A percentile compares a stretch with the other conserved stretches of the same genome.
These are phyloP conservation scores for Globomyces sp. DNA, from an alignment of 371 early-diverging fungal genomes.

Conservation along the genomic window DNA sequence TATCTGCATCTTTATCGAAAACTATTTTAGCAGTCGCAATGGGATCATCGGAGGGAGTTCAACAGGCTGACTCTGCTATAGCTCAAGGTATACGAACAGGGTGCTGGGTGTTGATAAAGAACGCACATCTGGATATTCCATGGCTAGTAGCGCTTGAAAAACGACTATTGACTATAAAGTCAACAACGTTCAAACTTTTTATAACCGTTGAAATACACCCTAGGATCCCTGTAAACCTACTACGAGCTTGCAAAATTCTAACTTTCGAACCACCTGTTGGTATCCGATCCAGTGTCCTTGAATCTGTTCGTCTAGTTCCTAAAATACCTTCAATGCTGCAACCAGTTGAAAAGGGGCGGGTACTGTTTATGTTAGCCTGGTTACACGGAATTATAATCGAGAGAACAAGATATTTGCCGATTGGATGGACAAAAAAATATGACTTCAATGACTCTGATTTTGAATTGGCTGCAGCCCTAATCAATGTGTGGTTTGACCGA, in stretches of 20 bases:
- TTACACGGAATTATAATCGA: constrained; percentile 93
- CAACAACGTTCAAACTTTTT: constrained; percentile 90
- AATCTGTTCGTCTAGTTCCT: constrained; percentile 72
- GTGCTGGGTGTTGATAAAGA: constrained; percentile 95
- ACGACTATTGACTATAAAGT: constrained; percentile 80
- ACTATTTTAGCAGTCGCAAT: constrained; percentile 85
- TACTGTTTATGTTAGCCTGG: constrained; percentile 96
- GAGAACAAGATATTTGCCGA: constrained; percentile 91
- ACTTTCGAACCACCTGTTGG: constrained; percentile 97
- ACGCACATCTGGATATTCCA: constrained; percentile 90
- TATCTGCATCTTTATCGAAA: constrained; percentile 69
- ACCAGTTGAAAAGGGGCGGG: constrained; percentile 80
- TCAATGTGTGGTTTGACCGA: constrained; percentile 87
- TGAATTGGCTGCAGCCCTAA: constrained; percentile 82
- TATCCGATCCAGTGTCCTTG: constrained; percentile 88
- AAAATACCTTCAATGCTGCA: constrained; percentile 46
- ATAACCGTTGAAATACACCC: constrained; percentile 97
- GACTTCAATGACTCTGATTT: constrained; percentile 98
- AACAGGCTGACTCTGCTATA: constrained; percentile 89
- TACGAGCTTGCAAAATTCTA: constrained; percentile 87
- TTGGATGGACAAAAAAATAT: constrained; percentile 96
- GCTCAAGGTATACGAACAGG: constrained; percentile 79
- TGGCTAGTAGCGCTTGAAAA: constrained; percentile 97
- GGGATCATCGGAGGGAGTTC: constrained; percentile 95
- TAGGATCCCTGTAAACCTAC: constrained; percentile 88